Percentiles rank a stretch among this genome's conserved stretches.
These are phyloP conservation scores for Stenogyne calaminthoides DNA, from an alignment of 305 asterid genomes.

Conservation along the genomic window DNA sequence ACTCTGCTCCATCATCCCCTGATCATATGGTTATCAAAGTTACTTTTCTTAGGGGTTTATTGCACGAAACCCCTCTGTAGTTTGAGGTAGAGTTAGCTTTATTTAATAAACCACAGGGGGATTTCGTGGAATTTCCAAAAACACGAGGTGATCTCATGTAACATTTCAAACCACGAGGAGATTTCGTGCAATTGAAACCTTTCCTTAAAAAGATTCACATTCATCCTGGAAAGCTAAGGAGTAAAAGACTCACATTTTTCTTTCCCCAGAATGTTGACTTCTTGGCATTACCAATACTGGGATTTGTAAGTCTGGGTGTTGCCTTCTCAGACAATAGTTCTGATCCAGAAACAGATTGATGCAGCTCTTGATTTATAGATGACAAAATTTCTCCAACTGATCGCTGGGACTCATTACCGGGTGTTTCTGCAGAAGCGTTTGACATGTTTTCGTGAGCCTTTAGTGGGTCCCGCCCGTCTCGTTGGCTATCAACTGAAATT, in stretches of 20 bases:
- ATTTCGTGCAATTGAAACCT: too few relatives aligned
- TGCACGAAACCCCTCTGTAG: too few relatives aligned
- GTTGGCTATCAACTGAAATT: slow-evolving; percentile 54
- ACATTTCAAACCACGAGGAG: too few relatives aligned
- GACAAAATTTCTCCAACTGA: slow-evolving; percentile 85
- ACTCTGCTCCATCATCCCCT: not conserved
- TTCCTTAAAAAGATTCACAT: not conserved
- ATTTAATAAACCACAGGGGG: too few relatives aligned
- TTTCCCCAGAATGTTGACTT: slow-evolving; percentile 87
- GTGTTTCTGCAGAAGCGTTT: slow-evolving; percentile 46
- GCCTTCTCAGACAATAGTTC: slow-evolving; percentile 61
- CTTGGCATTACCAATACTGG: slow-evolving; percentile 49
- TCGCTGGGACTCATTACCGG: slow-evolving; percentile 66
- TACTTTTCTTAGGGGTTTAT: not conserved
- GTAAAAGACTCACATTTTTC: slow-evolving; percentile 65
- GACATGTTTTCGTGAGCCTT: slow-evolving; percentile 46
- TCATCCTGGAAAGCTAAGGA: not conserved
- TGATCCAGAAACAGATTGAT: slow-evolving; percentile 59
- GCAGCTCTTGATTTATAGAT: slow-evolving; percentile 71
- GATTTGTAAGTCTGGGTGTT: slow-evolving; percentile 47
- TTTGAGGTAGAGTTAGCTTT: too few relatives aligned
- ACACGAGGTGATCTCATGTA: too few relatives aligned
- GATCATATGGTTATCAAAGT: slow-evolving; percentile 1
- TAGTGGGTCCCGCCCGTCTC: slow-evolving; percentile 35
- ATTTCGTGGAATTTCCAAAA: too few relatives aligned